phyloP scores from a whole-genome alignment of 2,329 filamentous ascomycete species.

The Cordyceps militaris region DNA sequence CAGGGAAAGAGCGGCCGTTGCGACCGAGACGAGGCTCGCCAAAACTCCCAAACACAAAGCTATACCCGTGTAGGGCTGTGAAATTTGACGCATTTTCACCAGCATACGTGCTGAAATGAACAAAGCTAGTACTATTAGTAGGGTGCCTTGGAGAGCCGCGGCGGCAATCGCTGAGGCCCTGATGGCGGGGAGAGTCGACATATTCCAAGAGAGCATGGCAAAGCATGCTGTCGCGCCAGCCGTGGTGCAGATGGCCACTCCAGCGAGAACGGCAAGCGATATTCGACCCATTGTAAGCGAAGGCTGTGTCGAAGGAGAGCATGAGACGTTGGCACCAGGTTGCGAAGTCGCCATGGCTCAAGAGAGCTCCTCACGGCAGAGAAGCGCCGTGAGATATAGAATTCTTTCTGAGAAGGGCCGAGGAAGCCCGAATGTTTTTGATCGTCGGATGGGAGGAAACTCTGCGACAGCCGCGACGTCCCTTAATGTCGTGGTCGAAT shows the following conservation, averaged over 20 bases:
- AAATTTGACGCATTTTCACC: constrained; percentile 19
- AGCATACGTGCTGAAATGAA: constrained; percentile 3
- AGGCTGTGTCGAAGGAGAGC: not conserved
- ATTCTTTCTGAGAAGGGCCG: not conserved
- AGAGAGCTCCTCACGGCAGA: constrained; percentile 8
- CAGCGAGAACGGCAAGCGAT: not conserved
- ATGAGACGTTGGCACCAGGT: not conserved
- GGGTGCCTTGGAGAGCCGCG: constrained; percentile 30
- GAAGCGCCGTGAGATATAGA: constrained; percentile 2
- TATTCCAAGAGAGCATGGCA: not conserved
- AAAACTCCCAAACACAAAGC: constrained; percentile 28
- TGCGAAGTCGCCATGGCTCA: not conserved
- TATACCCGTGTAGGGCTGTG: constrained; percentile 19
- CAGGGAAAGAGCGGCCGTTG: constrained; percentile 38
- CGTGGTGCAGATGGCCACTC: constrained; percentile 2
- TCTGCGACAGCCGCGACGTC: not conserved
- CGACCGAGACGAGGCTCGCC: constrained; percentile 37
- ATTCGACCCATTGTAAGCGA: not conserved
- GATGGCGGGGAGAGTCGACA: not conserved
- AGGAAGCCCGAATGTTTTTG: not conserved
- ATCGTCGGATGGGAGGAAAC: not conserved
- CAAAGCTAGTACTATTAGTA: constrained; percentile 10
- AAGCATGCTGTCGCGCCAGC: constrained; percentile 1
- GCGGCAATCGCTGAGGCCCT: constrained; percentile 30
- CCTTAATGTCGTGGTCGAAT: constrained; percentile 8